Evolutionary conservation across 352 stramenopile genomes (phyloP).

Genomic region (Phytophthora pistaciae): DNA sequence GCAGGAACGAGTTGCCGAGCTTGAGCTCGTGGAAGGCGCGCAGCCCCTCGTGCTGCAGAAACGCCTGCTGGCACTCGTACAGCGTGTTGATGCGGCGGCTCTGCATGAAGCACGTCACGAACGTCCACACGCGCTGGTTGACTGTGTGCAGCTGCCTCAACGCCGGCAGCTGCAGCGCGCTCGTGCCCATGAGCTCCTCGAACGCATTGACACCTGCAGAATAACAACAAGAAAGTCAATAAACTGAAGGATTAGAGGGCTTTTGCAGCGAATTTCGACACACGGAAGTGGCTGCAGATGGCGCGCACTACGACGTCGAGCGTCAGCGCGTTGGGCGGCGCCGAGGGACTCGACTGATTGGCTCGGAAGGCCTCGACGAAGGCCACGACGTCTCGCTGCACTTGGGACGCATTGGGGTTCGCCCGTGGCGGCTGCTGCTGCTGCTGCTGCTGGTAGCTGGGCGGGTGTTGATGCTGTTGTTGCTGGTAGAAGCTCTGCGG

Average conservation of each 20-base stretch:
- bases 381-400: constrained; percentile 60
- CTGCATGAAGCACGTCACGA: constrained; percentile 82
- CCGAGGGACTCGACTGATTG: constrained; percentile 54
- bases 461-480: not conserved
- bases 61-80: constrained; percentile 74
- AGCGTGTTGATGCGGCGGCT: constrained; percentile 79
- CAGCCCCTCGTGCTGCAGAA: constrained; percentile 75
- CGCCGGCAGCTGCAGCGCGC: constrained; percentile 52
- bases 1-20: constrained; percentile 84
- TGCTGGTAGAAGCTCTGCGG: constrained; percentile 1
- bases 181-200: constrained; percentile 60
- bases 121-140: constrained; percentile 84
- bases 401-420: constrained; percentile 13
- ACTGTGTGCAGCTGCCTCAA: constrained; percentile 69
- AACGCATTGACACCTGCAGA: constrained; percentile 52
- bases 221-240: not conserved
- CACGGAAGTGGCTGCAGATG: constrained; percentile 75
- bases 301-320: constrained; percentile 55
- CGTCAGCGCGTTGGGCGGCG: constrained; percentile 67
- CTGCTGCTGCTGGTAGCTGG: not conserved
- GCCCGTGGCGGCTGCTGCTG: not conserved
- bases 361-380: constrained; percentile 67
- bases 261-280: constrained; percentile 9
- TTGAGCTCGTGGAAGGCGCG: constrained; percentile 71
- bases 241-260: not conserved